A percentile compares a stretch with the other conserved stretches of the same genome.
phyloP scores from a whole-genome alignment of 2,329 filamentous ascomycete genomes.

The Paraconiothyrium sp. region DNA sequence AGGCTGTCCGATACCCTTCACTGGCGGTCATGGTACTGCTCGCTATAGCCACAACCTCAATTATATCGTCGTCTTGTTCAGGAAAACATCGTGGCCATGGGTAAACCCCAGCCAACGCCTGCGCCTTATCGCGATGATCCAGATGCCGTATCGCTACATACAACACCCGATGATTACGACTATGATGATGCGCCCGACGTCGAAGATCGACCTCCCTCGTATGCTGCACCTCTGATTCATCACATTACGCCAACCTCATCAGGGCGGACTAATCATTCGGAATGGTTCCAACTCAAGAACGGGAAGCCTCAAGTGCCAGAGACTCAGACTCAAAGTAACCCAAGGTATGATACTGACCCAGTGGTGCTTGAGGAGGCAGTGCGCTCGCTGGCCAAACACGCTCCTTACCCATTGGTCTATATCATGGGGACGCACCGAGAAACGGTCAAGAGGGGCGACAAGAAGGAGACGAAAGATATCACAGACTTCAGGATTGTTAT shows the following conservation, averaged over 20 bases:
- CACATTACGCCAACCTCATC: constrained; percentile 39
- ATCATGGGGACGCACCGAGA: constrained; percentile 51
- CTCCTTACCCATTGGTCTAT: constrained; percentile 48
- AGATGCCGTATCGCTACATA: constrained; percentile 51
- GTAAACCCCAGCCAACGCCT: constrained; percentile 32
- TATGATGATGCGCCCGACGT: constrained; percentile 50
- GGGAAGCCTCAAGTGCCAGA: constrained; percentile 41
- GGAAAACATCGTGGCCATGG: constrained; percentile 35
- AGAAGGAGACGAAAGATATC: constrained; percentile 46
- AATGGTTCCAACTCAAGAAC: constrained; percentile 27
- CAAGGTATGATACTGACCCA: constrained; percentile 45
- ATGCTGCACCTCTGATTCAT: constrained; percentile 35
- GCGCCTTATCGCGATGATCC: constrained; percentile 48
- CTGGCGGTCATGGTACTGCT: background rate
- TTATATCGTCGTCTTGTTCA: background rate
- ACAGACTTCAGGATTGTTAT: constrained; percentile 51
- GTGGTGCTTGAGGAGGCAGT: constrained; percentile 42
- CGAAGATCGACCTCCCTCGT: constrained; percentile 45
- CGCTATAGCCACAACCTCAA: background rate
- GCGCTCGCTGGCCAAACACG: constrained; percentile 32
- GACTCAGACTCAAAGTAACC: constrained; percentile 40
- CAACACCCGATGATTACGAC: constrained; percentile 49
- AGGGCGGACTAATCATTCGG: constrained; percentile 40
- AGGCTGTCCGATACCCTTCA: background rate
- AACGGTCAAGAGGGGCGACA: constrained; percentile 45